Conservation (phyloP, 2,329 filamentous ascomycete genomes). For the Aureobasidium musti region DNA sequence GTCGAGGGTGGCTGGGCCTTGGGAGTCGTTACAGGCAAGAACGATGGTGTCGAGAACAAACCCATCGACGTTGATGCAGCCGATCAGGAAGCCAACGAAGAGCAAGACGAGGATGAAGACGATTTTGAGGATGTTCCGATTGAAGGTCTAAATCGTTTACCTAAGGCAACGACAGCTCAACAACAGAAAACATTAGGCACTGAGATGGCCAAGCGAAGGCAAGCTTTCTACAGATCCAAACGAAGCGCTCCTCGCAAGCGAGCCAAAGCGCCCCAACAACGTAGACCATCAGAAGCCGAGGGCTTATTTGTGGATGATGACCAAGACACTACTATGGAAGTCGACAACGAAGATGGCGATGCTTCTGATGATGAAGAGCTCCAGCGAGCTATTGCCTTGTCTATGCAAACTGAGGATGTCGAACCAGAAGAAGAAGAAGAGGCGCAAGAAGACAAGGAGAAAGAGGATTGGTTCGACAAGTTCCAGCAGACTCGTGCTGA, state of each 20-base stretch:
- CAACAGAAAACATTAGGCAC: conserved; percentile 32
- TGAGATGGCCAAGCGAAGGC: conserved; percentile 46
- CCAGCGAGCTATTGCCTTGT: conserved; percentile 79
- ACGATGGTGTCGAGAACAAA: conserved; percentile 74
- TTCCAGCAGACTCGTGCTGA: conserved; percentile 50
- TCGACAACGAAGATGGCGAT: conserved; percentile 47
- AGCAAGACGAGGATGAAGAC: conserved; percentile 63
- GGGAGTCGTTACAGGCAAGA: conserved; percentile 86
- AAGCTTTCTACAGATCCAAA: conserved; percentile 50
- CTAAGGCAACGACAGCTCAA: conserved; percentile 54
- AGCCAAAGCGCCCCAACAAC: conserved; percentile 33
- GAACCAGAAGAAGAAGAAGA: conserved; percentile 36
- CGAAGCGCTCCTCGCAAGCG: conserved; percentile 32
- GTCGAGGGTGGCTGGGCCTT: conserved; percentile 95
- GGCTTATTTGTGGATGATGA: conserved; percentile 58
- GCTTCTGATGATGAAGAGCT: conserved; percentile 72
- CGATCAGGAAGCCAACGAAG: conserved; percentile 53
- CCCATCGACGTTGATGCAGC: conserved; percentile 85
- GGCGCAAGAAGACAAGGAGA: conserved; percentile 45
- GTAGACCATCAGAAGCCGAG: conserved; percentile 48
- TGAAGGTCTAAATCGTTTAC: conserved; percentile 81
- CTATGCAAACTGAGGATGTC: conserved; percentile 66
- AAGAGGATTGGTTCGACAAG: conserved; percentile 53
- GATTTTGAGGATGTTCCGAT: conserved; percentile 93
- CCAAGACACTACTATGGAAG: conserved; percentile 34